phyloP scores from a whole-genome alignment of 2,329 filamentous ascomycete genomes.

The Cladorrhinum sp. region DNA sequence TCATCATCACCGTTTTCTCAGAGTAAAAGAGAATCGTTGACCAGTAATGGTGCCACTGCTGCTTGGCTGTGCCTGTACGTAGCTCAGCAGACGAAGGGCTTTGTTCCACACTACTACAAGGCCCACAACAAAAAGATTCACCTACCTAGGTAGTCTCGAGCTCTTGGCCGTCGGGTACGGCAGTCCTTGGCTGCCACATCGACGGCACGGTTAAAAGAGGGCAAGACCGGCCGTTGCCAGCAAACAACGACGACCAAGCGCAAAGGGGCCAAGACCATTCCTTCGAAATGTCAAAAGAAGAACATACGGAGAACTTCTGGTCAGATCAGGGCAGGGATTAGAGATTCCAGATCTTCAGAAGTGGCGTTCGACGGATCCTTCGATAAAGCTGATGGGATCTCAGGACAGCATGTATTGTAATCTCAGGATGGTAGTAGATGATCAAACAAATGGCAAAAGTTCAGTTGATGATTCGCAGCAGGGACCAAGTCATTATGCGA shows the following conservation, averaged over 20 bases:
- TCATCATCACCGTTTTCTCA: neutral
- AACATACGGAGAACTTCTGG: neutral
- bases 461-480: conserved; percentile 16
- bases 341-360: conserved; percentile 20
- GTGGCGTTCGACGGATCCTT: conserved; percentile 9
- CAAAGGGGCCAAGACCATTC: neutral
- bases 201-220: conserved; percentile 19
- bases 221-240: conserved; percentile 5
- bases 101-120: neutral
- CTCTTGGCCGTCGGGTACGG: neutral
- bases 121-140: neutral
- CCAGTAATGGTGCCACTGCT: too few relatives aligned
- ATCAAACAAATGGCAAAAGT: conserved; percentile 25
- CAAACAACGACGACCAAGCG: neutral
- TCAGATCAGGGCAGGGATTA: conserved; percentile 6
- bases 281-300: neutral
- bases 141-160: neutral
- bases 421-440: conserved; percentile 15
- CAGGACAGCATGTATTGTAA: conserved; percentile 3
- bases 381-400: conserved; percentile 5
- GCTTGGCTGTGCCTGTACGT: neutral
- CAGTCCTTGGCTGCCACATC: conserved; percentile 7
- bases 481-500: conserved; percentile 21
- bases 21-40: too few relatives aligned
- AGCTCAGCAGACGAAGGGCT: neutral